phyloP scores from a whole-genome alignment of 2,329 filamentous ascomycete genomes.

The Pseudogymnoascus pannorum region DNA sequence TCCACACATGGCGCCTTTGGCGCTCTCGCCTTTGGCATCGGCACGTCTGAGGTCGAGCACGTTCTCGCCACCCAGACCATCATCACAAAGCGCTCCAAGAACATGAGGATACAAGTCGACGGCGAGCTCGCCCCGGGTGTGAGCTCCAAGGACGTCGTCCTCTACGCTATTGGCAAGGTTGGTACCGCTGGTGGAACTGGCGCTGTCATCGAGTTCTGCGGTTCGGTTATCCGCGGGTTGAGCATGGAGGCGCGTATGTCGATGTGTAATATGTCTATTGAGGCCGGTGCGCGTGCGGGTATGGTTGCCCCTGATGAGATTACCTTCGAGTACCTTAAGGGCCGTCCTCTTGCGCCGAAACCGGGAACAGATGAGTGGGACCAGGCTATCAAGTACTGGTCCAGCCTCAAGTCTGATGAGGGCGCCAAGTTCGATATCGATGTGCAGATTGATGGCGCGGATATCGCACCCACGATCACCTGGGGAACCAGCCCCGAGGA shows the following conservation, averaged over 20 bases:
- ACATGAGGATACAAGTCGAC: conserved; percentile 96
- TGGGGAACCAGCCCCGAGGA: conserved; percentile 98
- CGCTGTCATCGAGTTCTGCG: conserved; percentile 94
- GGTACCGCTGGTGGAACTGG: conserved; percentile 93
- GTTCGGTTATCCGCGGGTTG: conserved; percentile 79
- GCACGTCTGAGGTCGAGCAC: conserved; percentile 97
- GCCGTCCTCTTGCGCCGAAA: conserved; percentile 79
- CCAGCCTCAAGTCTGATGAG: conserved; percentile 74
- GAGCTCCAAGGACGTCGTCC: conserved; percentile 90
- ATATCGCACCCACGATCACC: conserved; percentile 86
- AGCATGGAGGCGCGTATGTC: conserved; percentile 99
- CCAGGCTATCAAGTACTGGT: conserved; percentile 82
- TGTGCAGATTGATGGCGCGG: conserved; percentile 83
- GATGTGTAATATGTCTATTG: conserved; percentile 99
- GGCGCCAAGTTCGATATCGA: conserved; percentile 85
- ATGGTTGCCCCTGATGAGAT: conserved; percentile 94
- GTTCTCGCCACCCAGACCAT: conserved; percentile 94
- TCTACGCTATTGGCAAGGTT: conserved; percentile 87
- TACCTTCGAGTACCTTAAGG: conserved; percentile 94
- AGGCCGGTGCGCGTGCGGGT: conserved; percentile 87
- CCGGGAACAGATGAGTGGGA: conserved; percentile 83
- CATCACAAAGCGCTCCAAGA: conserved; percentile 92
- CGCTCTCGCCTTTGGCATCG: conserved; percentile 90
- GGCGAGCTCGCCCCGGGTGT: conserved; percentile 85
- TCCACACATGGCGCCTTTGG: conserved; percentile 97